These are phyloP conservation scores for Saccharomycopsis oosterbeekiorum DNA, from an alignment of 805 yeast genomes.

Conservation along the genomic window DNA sequence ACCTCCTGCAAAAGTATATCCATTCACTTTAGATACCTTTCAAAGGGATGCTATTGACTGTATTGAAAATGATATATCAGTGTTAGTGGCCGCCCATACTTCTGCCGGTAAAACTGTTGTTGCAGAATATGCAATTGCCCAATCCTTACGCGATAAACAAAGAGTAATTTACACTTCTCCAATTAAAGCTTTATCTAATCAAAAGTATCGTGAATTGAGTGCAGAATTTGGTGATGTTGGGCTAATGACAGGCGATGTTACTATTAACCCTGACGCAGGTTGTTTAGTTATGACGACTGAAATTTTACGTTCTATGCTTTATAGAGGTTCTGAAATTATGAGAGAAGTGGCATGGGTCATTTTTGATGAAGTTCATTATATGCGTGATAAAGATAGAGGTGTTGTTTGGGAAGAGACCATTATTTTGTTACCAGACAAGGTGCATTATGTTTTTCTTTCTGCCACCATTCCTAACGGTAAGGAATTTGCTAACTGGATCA, in stretches of 20 bases:
- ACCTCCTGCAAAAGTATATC: constrained; percentile 67
- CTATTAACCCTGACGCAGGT: constrained; percentile 96
- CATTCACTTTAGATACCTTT: constrained; percentile 91
- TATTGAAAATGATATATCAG: constrained; percentile 90
- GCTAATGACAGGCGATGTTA: constrained; percentile 97
- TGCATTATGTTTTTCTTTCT: constrained; percentile 83
- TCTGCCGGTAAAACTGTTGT: constrained; percentile 97
- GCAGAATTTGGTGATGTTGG: constrained; percentile 97
- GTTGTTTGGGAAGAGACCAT: constrained; percentile 99
- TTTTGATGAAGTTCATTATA: constrained; percentile 96
- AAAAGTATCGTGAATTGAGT: constrained; percentile 81
- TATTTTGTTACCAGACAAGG: constrained; percentile 90
- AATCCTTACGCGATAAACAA: constrained; percentile 82
- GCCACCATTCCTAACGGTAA: constrained; percentile 97
- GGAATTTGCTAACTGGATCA: constrained; percentile 99
- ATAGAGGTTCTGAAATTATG: constrained; percentile 96
- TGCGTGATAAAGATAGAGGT: constrained; percentile 97
- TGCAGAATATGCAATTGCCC: constrained; percentile 95
- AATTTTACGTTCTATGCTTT: constrained; percentile 91
- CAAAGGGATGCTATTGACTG: constrained; percentile 96
- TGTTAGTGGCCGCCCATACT: constrained; percentile 93
- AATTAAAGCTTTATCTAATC: constrained; percentile 89
- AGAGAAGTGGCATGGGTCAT: constrained; percentile 99
- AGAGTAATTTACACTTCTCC: constrained; percentile 94
- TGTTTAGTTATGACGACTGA: constrained; percentile 99